phyloP scores from a whole-genome alignment of 2,329 filamentous ascomycete species.

The Fusarium citri region DNA sequence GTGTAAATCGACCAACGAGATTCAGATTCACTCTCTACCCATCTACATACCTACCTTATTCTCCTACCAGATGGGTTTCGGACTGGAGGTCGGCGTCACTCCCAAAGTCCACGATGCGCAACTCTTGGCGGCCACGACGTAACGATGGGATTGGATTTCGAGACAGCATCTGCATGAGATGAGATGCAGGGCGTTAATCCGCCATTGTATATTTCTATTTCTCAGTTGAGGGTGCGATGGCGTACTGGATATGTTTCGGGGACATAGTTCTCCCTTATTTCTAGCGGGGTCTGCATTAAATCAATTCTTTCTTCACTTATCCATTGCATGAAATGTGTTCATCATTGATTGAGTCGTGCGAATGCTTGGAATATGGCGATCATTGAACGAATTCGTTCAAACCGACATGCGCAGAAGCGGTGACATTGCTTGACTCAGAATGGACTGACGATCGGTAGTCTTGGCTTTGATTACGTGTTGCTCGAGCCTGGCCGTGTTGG shows the following conservation, averaged over 20 bases:
- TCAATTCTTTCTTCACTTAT: conserved; percentile 25
- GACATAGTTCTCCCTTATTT: conserved; percentile 26
- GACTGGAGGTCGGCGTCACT: conserved; percentile 38
- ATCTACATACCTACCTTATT: neutral
- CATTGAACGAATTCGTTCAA: conserved; percentile 5
- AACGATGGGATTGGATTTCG: conserved; percentile 39
- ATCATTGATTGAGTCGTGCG: conserved; percentile 2
- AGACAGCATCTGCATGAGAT: conserved; percentile 31
- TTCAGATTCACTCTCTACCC: neutral
- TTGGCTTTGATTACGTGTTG: conserved; percentile 41
- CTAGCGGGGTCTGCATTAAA: conserved; percentile 42
- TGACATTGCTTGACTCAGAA: conserved; percentile 40
- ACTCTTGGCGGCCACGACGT: conserved; percentile 44
- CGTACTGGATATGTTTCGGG: conserved; percentile 44
- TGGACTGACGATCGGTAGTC: conserved; percentile 37
- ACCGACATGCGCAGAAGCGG: conserved; percentile 27
- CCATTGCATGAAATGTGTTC: conserved; percentile 9
- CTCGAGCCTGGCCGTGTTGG: conserved; percentile 12
- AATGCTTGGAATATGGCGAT: conserved; percentile 5
- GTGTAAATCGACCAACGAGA: conserved; percentile 64
- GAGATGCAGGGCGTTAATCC: conserved; percentile 37
- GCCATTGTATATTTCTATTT: conserved; percentile 43
- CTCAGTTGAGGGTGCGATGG: conserved; percentile 42
- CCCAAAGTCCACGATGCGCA: conserved; percentile 13
- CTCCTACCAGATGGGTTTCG: conserved; percentile 1